phyloP scores from a whole-genome alignment of 768 basidiomycete species.

The Lentinula edodes region DNA sequence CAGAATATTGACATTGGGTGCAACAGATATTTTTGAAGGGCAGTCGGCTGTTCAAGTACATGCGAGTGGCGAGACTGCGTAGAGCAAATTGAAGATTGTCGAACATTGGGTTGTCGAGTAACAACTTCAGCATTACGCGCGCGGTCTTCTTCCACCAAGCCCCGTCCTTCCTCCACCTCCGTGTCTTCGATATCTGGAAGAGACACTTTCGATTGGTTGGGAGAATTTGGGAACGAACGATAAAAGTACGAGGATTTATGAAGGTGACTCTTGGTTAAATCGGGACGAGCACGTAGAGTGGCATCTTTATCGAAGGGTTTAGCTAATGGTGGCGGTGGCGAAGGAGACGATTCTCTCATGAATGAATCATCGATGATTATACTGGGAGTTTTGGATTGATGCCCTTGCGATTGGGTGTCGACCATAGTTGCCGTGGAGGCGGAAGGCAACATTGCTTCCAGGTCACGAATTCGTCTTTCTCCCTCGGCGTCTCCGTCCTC shows the following conservation, averaged over 20 bases:
- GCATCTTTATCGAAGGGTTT: not conserved
- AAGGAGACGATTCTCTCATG: not conserved
- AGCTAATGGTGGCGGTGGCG: not conserved
- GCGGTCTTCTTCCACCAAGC: constrained; percentile 9
- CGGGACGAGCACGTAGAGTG: not conserved
- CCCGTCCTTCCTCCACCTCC: constrained; percentile 14
- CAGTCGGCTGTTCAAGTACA: not conserved
- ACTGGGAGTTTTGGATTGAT: constrained; percentile 1
- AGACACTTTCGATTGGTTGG: constrained; percentile 31
- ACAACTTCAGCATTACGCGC: constrained; percentile 2
- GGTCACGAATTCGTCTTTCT: not conserved
- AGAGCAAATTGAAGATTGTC: not conserved
- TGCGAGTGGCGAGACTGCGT: not conserved
- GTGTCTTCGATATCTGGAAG: constrained; percentile 21
- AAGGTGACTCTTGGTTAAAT: not conserved
- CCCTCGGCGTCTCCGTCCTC: constrained; percentile 13
- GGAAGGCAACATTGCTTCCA: not conserved
- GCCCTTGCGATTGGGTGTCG: not conserved
- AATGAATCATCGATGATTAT: constrained; percentile 4
- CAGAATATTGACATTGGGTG: constrained; percentile 17
- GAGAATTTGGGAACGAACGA: constrained; percentile 64
- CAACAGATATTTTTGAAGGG: not conserved
- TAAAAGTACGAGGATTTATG: constrained; percentile 37
- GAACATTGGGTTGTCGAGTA: not conserved
- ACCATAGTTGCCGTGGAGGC: not conserved